A percentile compares a stretch with the other conserved stretches of the same genome.
Evolutionary conservation across 2,329 filamentous ascomycete genomes (phyloP).

Genomic region (Penicillium frequentans): DNA sequence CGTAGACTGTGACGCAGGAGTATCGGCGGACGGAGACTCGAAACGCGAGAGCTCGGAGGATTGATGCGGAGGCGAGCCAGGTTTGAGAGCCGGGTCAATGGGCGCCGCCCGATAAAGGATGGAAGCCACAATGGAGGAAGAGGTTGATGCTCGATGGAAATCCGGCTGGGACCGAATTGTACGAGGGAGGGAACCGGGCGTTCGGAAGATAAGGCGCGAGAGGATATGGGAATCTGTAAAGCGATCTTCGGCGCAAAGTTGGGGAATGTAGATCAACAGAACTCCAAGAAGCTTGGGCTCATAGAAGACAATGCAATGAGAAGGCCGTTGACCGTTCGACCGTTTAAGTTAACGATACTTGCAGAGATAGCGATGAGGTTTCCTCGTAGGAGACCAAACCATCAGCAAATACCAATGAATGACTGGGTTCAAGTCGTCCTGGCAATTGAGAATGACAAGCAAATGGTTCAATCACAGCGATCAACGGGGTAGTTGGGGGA

Average conservation of each 20-base stretch:
- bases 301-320: background rate
- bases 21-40: constrained; percentile 49
- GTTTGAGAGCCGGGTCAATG: constrained; percentile 50
- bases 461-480: background rate
- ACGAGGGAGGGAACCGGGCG: constrained; percentile 1
- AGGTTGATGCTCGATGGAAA: constrained; percentile 40
- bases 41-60: constrained; percentile 35
- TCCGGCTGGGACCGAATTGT: constrained; percentile 36
- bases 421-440: background rate
- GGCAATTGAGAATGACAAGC: background rate
- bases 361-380: background rate
- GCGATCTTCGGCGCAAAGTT: background rate
- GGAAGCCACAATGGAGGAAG: constrained; percentile 61
- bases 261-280: background rate
- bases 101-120: constrained; percentile 61
- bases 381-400: constrained; percentile 1
- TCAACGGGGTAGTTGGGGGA: background rate
- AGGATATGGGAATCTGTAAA: background rate
- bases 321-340: background rate
- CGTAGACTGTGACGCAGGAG: constrained; percentile 48
- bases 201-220: background rate
- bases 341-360: background rate
- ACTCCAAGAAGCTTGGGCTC: background rate
- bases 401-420: constrained; percentile 6
- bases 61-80: constrained; percentile 45